Evolutionary conservation across 1,284 basidiomycete species (phyloP).

Genomic region (Phlebopus sp.): DNA sequence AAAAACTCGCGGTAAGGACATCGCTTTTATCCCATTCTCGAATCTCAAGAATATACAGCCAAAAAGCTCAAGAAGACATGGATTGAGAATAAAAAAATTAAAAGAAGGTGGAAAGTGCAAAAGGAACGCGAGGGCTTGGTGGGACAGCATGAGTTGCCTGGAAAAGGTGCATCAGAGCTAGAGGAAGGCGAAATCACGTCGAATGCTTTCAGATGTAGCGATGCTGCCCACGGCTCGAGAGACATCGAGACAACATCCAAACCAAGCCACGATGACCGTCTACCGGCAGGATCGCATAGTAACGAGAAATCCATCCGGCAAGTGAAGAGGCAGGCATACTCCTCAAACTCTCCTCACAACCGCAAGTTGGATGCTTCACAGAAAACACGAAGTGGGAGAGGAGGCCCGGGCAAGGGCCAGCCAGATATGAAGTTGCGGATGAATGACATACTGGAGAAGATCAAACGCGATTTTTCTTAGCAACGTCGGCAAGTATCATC

Average conservation of each 20-base stretch:
- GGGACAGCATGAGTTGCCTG: conserved; percentile 5
- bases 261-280: background rate
- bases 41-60: conserved; percentile 41
- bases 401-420: conserved; percentile 42
- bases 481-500: conserved; percentile 7
- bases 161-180: conserved; percentile 8
- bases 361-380: conserved; percentile 50
- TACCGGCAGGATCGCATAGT: conserved; percentile 3
- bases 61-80: conserved; percentile 71
- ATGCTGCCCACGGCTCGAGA: background rate
- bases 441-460: conserved; percentile 74
- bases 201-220: background rate
- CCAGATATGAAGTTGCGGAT: conserved; percentile 79
- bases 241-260: background rate
- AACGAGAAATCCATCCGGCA: conserved; percentile 47
- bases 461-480: conserved; percentile 53
- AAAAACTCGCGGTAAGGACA: conserved; percentile 51
- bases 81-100: conserved; percentile 72
- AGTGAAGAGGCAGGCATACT: conserved; percentile 60
- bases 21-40: background rate
- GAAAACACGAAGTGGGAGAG: conserved; percentile 11
- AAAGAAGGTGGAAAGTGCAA: conserved; percentile 73
- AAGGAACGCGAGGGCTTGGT: conserved; percentile 57
- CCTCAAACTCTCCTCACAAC: conserved; percentile 51
- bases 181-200: conserved; percentile 4